Evolutionary conservation across 805 yeast genomes (phyloP), one percentile per base, ranked within the genome.

Genomic region (Isabelozyma pseudorhagii): DNA sequence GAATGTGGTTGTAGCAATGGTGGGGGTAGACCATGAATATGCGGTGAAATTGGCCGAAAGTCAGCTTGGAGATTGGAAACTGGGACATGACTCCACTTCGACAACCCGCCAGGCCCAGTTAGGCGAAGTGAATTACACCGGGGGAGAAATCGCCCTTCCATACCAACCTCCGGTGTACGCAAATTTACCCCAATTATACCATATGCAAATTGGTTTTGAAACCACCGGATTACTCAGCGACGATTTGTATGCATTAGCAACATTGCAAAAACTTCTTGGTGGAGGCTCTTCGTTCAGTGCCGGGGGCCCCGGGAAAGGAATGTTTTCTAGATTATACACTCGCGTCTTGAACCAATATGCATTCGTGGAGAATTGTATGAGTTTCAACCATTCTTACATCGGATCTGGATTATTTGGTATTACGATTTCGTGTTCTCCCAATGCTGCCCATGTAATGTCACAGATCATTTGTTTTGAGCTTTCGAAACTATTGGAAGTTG

Each of bases 291-390:
- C 98, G 1, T 94, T 94, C 63, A 85, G 96, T 15, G 98, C 99
- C 8, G 99, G 99, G 56, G 99, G 99, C 0, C 99, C 99, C 14
- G 99, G 99, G 47, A 94, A 94, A 68, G 99, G 99, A 4, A 92
- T 94, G 98, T 94, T 91, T 66, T 89, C 97, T 4, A 79, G 98
- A 51, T 80, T 96, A 21, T 94, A 91, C 72, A 89, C 97, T 0
- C 83, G 91, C 58, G 96, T 94, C 2, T 76, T 94, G 63, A 93
- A 93, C 69, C 94, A 87, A 64, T 89, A 87, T 64, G 96, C 96
- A 39, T 92, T 87, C 64, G 84, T 94, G 46, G 99, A 94, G 63
- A 85, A 87, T 60, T 90, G 97, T 66, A 75, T 84, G 59, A 81
- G 96, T 7, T 91, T 92, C 72, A 90, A 91, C 67, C 96, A 91